Base-by-base conservation (phyloP, 257 asterid genomes). In the Hygrophila difformis region DNA sequence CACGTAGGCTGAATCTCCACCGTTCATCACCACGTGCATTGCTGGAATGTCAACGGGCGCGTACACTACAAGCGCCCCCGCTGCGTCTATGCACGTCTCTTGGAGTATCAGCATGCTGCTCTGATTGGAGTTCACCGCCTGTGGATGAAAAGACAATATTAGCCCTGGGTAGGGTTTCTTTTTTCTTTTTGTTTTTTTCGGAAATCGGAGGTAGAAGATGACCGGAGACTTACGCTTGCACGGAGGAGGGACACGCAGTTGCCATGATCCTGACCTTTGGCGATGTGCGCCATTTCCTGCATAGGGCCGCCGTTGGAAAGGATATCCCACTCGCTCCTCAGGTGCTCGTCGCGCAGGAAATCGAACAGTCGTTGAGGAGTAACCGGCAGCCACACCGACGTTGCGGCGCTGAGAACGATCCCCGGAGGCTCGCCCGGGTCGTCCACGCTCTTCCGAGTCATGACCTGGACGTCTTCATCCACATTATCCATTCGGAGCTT, bases 361-460 rank as follows among this genome's bases (percentile, higher is more conserved):
- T 84, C 78, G 6, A 84, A 88, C 0, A 88, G 79, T 20, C 78
- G 63, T 18, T 77, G 84, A 0, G 94, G 89, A 0, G 89, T 64
- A 36, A 81, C 76, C 0, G 95, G 97, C 29, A 88, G 59, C 97
- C 97, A 88, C 0, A 84, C 87, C 0, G 97, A 84, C 2, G 97
- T 84, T 23, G 95, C 84, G 0, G 95, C 95, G 26, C 94, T 84
- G 19, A 88, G 33, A 12, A 88, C 94, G 5, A 84, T 70, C 0
- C 97, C 97, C 16, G 88, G 66, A 0, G 97, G 97, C 76, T 88
- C 97, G 0, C 97, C 97, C 0, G 93, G 95, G 51, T 84, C 79
- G 45, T 84, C 92, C 1, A 81, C 60, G 59, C 95, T 81, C 79
- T 84, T 69, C 12, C 97, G 59, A 0, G 94, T 81, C 97, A 88